phyloP scores from a whole-genome alignment of 192 early-diverging fungal genomes.

The Podochytrium sp. region DNA sequence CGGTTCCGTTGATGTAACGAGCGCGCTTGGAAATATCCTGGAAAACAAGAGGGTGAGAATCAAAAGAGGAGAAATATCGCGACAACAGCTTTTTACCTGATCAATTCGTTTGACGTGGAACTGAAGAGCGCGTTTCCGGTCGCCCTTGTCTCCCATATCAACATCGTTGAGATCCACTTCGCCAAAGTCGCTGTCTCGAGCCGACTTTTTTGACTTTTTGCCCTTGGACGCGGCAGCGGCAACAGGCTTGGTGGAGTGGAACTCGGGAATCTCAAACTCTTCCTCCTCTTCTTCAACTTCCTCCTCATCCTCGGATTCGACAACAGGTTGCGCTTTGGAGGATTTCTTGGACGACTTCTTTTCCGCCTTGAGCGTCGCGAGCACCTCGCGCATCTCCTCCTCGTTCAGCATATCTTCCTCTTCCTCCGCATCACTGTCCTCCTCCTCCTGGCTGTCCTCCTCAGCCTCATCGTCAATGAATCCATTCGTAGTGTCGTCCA shows the following conservation, averaged over 20 bases:
- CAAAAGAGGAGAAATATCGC: neutral
- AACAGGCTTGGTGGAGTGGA: neutral
- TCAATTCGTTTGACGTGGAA: constrained; percentile 28
- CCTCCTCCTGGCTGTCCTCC: constrained; percentile 27
- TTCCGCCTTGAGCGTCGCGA: neutral
- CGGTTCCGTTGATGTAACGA: neutral
- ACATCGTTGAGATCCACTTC: constrained; percentile 8
- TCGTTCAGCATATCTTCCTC: constrained; percentile 1
- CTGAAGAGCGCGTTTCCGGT: constrained; percentile 16
- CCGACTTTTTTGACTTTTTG: constrained; percentile 16
- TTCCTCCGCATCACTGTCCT: constrained; percentile 21
- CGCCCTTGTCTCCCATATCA: constrained; percentile 9
- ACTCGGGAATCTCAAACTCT: constrained; percentile 17
- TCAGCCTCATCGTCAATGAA: constrained; percentile 7
- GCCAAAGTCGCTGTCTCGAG: constrained; percentile 34
- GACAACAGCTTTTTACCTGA: constrained; percentile 4
- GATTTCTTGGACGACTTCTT: neutral
- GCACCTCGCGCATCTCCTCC: constrained; percentile 5
- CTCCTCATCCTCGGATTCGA: neutral
- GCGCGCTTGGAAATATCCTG: constrained; percentile 12
- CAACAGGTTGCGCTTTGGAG: constrained; percentile 4
- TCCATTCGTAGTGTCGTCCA: constrained; percentile 28
- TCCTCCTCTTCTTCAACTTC: constrained; percentile 31
- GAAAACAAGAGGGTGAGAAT: neutral
- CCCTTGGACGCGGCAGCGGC: neutral